Evolutionary conservation across 768 basidiomycete species (phyloP).

Genomic region (Hygrocybe punicea): DNA sequence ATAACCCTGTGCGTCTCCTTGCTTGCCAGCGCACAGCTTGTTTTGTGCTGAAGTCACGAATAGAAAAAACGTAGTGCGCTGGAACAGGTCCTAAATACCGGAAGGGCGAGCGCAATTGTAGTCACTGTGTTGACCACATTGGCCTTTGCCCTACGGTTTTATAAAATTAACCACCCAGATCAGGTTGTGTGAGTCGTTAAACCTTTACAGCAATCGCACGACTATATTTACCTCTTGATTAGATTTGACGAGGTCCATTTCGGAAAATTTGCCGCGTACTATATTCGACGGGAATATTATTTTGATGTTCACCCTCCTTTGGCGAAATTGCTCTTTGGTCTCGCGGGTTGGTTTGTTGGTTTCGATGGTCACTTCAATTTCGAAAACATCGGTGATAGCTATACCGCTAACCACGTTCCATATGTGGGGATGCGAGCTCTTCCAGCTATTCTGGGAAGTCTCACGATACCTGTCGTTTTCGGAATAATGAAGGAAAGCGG

Average conservation of each 20-base stretch:
- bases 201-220: constrained; percentile 1
- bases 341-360: constrained; percentile 95
- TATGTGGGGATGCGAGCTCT: constrained; percentile 92
- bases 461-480: constrained; percentile 89
- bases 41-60: neutral
- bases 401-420: constrained; percentile 81
- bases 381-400: constrained; percentile 93
- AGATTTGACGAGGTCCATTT: constrained; percentile 99
- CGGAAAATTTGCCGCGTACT: constrained; percentile 95
- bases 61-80: constrained; percentile 57
- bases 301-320: constrained; percentile 99
- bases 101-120: constrained; percentile 58
- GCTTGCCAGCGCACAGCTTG: no score
- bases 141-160: constrained; percentile 84
- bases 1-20: constrained; percentile 3
- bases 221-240: constrained; percentile 4
- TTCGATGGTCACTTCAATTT: constrained; percentile 94
- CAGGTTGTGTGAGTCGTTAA: constrained; percentile 76
- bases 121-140: constrained; percentile 64
- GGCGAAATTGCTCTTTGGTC: constrained; percentile 90
- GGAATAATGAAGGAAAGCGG: constrained; percentile 98
- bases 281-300: constrained; percentile 91
- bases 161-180: constrained; percentile 92
- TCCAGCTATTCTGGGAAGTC: constrained; percentile 85
- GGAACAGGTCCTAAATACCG: constrained; percentile 61